phyloP scores from a whole-genome alignment of 2,329 filamentous ascomycete genomes.

The Dothideomycetidae sp. region DNA sequence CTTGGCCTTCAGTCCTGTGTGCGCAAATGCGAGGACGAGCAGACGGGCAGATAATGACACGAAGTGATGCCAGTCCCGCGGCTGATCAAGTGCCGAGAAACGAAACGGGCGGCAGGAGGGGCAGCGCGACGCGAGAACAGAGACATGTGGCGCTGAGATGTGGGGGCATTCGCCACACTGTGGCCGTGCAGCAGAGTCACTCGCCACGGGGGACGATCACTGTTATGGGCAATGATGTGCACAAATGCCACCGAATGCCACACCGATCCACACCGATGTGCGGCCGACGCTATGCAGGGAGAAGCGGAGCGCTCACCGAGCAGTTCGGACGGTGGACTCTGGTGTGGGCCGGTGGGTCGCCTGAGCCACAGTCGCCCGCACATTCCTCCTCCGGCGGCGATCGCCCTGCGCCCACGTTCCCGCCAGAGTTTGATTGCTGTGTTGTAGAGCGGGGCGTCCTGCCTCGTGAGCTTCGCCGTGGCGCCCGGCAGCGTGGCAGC shows the following conservation, averaged over 20 bases:
- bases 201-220: background rate
- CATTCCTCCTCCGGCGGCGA: conserved; percentile 4
- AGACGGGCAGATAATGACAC: too few species aligned
- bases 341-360: conserved; percentile 4
- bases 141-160: conserved; percentile 1
- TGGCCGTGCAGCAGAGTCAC: too few species aligned
- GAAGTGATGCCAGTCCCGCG: too few species aligned
- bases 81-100: background rate
- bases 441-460: too few species aligned
- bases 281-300: background rate
- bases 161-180: conserved; percentile 8
- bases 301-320: background rate
- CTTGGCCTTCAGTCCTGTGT: too few species aligned
- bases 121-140: background rate
- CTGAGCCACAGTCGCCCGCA: background rate
- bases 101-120: background rate
- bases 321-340: conserved; percentile 2
- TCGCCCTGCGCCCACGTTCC: conserved; percentile 9
- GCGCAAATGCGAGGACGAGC: too few species aligned
- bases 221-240: background rate
- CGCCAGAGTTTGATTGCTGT: conserved; percentile 5
- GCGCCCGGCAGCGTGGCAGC: too few species aligned
- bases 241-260: background rate
- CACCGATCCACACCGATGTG: background rate
- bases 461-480: too few species aligned